Conservation (phyloP, 805 yeast species). For the Ogataea nonfermentans region DNA sequence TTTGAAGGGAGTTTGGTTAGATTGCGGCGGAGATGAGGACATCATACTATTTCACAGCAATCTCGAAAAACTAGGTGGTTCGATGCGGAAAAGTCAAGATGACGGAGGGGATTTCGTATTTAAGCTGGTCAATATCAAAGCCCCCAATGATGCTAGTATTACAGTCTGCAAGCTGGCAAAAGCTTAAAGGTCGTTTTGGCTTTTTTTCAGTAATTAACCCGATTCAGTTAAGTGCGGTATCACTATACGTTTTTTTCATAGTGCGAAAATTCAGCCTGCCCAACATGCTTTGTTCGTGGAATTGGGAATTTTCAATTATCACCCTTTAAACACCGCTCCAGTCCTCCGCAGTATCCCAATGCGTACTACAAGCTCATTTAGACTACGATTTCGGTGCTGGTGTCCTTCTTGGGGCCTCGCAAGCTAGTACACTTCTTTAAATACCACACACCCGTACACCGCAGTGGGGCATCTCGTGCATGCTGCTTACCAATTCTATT, state of each 20-base stretch:
- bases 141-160: neutral
- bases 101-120: neutral
- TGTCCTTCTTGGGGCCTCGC: neutral
- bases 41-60: conserved; percentile 26
- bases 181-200: conserved; percentile 1
- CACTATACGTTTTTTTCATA: conserved; percentile 8
- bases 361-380: neutral
- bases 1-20: conserved; percentile 20
- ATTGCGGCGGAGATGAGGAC: conserved; percentile 36
- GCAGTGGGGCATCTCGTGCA: neutral
- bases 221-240: conserved; percentile 14
- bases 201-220: conserved; percentile 8
- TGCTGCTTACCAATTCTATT: too few species aligned
- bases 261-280: conserved; percentile 9
- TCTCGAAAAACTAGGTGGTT: neutral
- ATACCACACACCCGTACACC: conserved; percentile 3
- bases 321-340: too few species aligned
- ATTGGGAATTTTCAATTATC: neutral
- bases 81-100: conserved; percentile 1
- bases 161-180: neutral
- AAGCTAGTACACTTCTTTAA: neutral
- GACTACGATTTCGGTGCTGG: neutral
- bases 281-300: conserved; percentile 1
- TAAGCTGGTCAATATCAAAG: neutral
- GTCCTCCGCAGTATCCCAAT: neutral